phyloP scores from a whole-genome alignment of 106 monocot genomes.

The Vanilla planifolia region DNA sequence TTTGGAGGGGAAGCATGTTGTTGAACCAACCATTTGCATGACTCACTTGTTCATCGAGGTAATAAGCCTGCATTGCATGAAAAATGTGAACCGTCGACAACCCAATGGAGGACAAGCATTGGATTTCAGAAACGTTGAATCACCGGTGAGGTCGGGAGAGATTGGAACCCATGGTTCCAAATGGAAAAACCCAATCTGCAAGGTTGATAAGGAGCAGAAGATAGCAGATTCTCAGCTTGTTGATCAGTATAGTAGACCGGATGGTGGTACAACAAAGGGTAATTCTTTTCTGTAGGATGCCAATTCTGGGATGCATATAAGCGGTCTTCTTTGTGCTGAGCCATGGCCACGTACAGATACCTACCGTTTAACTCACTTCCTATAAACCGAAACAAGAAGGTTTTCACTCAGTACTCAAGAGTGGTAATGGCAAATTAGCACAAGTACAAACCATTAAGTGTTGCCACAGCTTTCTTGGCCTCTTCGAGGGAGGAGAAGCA shows the following conservation, averaged over 20 bases:
- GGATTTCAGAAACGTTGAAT: not conserved
- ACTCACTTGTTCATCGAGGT: too few species aligned
- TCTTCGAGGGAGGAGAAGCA: constrained; percentile 34
- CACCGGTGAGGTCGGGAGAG: not conserved
- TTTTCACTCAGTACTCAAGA: not conserved
- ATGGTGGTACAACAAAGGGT: too few species aligned
- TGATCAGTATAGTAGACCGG: too few species aligned
- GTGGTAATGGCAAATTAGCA: too few species aligned
- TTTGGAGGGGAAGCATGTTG: not conserved
- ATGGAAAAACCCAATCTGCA: too few species aligned
- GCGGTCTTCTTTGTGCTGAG: constrained; percentile 19
- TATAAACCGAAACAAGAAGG: not conserved
- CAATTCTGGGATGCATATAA: not conserved
- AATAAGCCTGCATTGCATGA: not conserved
- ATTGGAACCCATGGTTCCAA: not conserved
- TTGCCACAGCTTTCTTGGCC: constrained; percentile 34
- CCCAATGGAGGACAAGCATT: not conserved
- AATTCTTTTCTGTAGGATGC: not conserved
- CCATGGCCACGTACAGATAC: constrained; percentile 19
- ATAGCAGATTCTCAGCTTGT: too few species aligned
- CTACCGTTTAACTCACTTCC: constrained; percentile 16
- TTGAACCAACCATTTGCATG: too few species aligned
- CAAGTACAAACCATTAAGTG: constrained; percentile 32
- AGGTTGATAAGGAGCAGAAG: too few species aligned
- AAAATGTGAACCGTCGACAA: not conserved